Evolutionary conservation across 306 rosid species (phyloP).

Genomic region (Luffa acutangula): DNA sequence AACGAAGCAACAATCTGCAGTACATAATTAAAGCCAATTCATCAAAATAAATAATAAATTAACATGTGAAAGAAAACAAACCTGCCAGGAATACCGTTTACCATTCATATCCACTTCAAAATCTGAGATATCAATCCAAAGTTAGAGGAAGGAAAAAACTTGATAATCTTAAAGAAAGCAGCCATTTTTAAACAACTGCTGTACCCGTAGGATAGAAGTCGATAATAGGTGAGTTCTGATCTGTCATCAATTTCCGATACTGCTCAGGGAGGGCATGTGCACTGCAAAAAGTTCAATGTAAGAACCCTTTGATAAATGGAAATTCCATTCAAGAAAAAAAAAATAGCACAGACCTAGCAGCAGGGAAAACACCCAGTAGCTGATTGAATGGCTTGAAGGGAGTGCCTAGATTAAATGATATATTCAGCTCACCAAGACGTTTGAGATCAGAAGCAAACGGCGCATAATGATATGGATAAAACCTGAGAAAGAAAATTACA

Average conservation of each 20-base stretch:
- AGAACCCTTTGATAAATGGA: background rate
- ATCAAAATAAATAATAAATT: background rate
- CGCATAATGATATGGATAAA: slow-evolving; percentile 96
- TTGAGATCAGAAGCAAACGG: slow-evolving; percentile 96
- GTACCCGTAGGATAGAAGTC: slow-evolving; percentile 89
- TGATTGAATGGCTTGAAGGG: slow-evolving; percentile 98
- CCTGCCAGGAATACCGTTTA: slow-evolving; percentile 97
- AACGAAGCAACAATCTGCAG: background rate
- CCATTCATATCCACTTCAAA: slow-evolving; percentile 99
- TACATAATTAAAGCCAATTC: background rate
- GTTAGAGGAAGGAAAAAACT: background rate
- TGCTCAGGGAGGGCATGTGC: slow-evolving; percentile 90
- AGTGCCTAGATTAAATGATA: slow-evolving; percentile 54
- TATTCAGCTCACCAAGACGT: slow-evolving; percentile 58
- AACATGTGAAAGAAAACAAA: slow-evolving; percentile 17
- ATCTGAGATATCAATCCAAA: slow-evolving; percentile 38
- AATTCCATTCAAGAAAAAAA: background rate
- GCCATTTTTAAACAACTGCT: slow-evolving; percentile 11
- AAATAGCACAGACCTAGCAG: slow-evolving; percentile 60
- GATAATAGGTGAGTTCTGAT: slow-evolving; percentile 70
- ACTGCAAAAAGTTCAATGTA: slow-evolving; percentile 35
- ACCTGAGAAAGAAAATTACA: slow-evolving; percentile 39
- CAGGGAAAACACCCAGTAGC: slow-evolving; percentile 94
- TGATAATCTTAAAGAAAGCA: background rate
- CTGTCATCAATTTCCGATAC: slow-evolving; percentile 77